These are phyloP conservation scores for Yarrowia deformans DNA, from an alignment of 805 yeast genomes.

Conservation along the genomic window DNA sequence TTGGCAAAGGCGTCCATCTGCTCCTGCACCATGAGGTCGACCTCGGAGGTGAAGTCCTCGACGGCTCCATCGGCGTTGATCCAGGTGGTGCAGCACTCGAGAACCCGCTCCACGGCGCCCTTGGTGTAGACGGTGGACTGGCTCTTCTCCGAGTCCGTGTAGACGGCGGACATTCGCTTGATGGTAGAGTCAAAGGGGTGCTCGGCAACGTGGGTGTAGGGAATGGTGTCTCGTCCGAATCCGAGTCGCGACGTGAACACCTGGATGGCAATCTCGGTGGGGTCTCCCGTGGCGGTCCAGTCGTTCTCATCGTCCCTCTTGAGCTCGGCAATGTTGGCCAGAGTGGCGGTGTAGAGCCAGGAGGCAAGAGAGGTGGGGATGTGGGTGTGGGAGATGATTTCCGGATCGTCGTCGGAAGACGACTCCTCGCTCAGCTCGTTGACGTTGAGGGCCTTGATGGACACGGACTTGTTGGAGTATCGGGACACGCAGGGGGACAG, in stretches of 20 bases:
- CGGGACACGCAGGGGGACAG: conserved; percentile 41
- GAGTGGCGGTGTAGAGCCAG: conserved; percentile 72
- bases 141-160: conserved; percentile 45
- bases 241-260: conserved; percentile 71
- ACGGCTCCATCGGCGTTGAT: conserved; percentile 50
- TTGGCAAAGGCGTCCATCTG: conserved; percentile 67
- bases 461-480: conserved; percentile 34
- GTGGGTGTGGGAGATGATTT: conserved; percentile 23
- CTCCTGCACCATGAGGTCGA: conserved; percentile 54
- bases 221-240: conserved; percentile 50
- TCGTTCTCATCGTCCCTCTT: conserved; percentile 51
- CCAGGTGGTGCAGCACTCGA: conserved; percentile 65
- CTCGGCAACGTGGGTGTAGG: conserved; percentile 62
- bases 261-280: conserved; percentile 88
- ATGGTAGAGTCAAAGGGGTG: conserved; percentile 78
- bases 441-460: conserved; percentile 16
- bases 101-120: conserved; percentile 79
- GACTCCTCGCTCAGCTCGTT: conserved; percentile 15
- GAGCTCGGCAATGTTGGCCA: conserved; percentile 76
- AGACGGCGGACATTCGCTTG: conserved; percentile 75
- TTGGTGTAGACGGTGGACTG: conserved; percentile 59
- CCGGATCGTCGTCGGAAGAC: conserved; percentile 28
- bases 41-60: conserved; percentile 48
- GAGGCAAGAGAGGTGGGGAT: conserved; percentile 49
- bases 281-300: conserved; percentile 88